Base-by-base conservation (phyloP, 164 flowering plant species). In the Kingdonia uniflora region DNA sequence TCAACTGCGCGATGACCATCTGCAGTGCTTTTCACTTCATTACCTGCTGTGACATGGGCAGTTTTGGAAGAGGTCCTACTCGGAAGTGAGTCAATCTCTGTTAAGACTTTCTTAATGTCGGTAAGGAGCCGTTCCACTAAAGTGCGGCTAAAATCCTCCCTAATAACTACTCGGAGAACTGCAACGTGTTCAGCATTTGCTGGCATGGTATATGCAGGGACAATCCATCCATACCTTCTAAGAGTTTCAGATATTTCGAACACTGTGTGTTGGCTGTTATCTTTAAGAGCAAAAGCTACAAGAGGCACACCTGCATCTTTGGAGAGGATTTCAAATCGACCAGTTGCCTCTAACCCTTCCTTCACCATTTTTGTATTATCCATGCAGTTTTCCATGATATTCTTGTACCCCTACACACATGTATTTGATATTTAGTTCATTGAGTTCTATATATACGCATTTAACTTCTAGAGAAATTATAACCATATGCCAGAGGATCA, bases 141-240 rank as follows among this genome's bases (percentile, higher is more conserved):
- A 57, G 62, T 54, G n/a, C 84, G 65, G 68, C 76, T 74, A 68
- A 82, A 82, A 35, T 82, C 89, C 66, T 82, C 89, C 21, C 89
- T 65, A 38, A 82, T 56, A 40, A 82, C 89, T 19, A 78, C 68
- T 0, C 65, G 65, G 12, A 66, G 62, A 24, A 70, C 74, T 15
- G 67, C 54, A 56, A 66, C 19, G 26, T 66, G 70, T 50, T 70
- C 35, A 0, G 74, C 74, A 50, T 70, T 61, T 3, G 70, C 24
- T 6, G 74, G 68, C 74, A 71, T 71, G 19, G 71, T 66, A 40
- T 71, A 71, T 5, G 90, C 85, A 0, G 86, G 90, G 46, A 80
- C 57, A 11, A 78, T 80, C 90, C 86, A 83, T 1, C 90, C 90
- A 19, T 70, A 80, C 60, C 59, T 70, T 50, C 84, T 62, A 52